Percentiles rank a stretch among this genome's conserved stretches.
Evolutionary conservation across 306 rosid species (phyloP).

Genomic region (Vicia faba): DNA sequence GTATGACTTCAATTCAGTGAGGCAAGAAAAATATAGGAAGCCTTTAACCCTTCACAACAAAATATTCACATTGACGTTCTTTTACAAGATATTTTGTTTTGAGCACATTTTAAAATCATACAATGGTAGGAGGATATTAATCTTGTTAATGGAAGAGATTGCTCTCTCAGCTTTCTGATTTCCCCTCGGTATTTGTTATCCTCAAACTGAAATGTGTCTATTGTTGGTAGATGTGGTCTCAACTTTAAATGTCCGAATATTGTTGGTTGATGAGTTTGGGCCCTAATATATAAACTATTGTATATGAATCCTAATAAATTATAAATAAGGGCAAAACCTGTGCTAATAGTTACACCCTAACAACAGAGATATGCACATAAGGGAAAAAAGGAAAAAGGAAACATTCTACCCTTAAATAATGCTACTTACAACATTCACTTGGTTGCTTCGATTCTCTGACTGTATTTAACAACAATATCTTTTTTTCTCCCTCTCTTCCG

Average conservation of each 20-base stretch:
- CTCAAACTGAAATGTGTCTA: not conserved
- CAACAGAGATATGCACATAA: too few relatives aligned
- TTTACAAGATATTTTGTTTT: constrained; percentile 19
- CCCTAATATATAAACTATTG: not conserved
- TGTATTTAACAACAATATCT: not conserved
- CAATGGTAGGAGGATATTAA: constrained; percentile 14
- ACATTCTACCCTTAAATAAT: too few relatives aligned
- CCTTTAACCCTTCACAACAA: not conserved
- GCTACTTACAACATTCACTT: not conserved
- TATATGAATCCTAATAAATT: not conserved
- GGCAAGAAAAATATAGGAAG: not conserved
- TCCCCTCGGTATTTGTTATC: not conserved
- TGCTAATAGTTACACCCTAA: too few relatives aligned
- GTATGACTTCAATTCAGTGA: constrained; percentile 42
- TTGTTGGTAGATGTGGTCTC: not conserved
- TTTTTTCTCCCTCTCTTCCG: not conserved
- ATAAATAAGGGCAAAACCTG: too few relatives aligned
- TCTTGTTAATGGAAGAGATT: not conserved
- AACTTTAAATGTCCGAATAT: not conserved
- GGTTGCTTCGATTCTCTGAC: not conserved
- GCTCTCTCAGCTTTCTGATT: not conserved
- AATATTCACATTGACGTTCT: not conserved
- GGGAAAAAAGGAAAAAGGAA: too few relatives aligned
- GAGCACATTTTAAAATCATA: constrained; percentile 9
- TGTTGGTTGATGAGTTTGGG: not conserved